Evolutionary conservation across 345 rosid genomes (phyloP).

Genomic region (Limnanthes douglasii): DNA sequence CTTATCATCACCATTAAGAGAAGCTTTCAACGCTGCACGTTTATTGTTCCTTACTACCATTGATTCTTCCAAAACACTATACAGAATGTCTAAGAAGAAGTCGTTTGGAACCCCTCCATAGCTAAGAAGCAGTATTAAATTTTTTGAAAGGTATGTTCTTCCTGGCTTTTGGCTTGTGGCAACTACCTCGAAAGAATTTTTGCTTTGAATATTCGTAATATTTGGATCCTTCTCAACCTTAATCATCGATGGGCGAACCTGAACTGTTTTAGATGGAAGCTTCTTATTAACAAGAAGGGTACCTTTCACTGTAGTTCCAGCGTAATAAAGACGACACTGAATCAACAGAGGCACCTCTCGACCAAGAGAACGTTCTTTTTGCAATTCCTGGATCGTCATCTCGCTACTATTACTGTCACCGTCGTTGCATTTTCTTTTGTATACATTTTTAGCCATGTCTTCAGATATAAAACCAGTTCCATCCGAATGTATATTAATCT

Average conservation of each 20-base stretch:
- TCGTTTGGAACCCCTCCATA: slow-evolving; percentile 67
- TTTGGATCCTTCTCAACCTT: slow-evolving; percentile 32
- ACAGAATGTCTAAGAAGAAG: slow-evolving; percentile 32
- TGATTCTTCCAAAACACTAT: slow-evolving; percentile 35
- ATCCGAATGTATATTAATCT: too few relatives aligned
- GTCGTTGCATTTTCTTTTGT: too few relatives aligned
- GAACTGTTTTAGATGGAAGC: slow-evolving; percentile 34
- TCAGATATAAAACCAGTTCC: too few relatives aligned
- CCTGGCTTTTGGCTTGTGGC: slow-evolving; percentile 49
- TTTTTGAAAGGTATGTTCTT: slow-evolving; percentile 28
- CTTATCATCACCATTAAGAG: slow-evolving; percentile 25
- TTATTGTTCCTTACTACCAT: slow-evolving; percentile 17
- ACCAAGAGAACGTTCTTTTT: too few relatives aligned
- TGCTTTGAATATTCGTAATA: slow-evolving; percentile 11
- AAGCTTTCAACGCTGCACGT: slow-evolving; percentile 45
- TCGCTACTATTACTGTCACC: too few relatives aligned
- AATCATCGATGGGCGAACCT: slow-evolving; percentile 51
- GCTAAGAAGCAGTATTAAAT: slow-evolving; percentile 48
- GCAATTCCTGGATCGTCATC: too few relatives aligned
- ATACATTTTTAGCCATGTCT: too few relatives aligned
- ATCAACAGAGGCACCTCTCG: slow-evolving; percentile 86
- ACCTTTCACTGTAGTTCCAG: slow-evolving; percentile 69
- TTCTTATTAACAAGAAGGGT: slow-evolving; percentile 54
- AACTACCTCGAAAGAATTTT: slow-evolving; percentile 50
- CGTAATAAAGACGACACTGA: slow-evolving; percentile 57